phyloP scores from a whole-genome alignment of 805 yeast species.

The Saccharomycopsis javanensis region DNA sequence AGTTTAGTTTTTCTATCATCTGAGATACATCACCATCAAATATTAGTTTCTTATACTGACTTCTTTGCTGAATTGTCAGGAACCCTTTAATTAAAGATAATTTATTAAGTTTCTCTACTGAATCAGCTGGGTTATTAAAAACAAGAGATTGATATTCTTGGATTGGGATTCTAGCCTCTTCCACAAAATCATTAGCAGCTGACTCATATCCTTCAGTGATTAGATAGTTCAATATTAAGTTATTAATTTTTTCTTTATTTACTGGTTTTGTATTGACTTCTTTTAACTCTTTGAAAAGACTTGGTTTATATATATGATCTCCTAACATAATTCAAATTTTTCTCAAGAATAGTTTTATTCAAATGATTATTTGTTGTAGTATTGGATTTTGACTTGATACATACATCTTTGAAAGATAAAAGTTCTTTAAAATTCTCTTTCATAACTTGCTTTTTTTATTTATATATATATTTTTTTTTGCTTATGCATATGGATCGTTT shows the following conservation, averaged over 20 bases:
- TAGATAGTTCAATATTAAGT: conserved; percentile 59
- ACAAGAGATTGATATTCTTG: background rate
- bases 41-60: conserved; percentile 42
- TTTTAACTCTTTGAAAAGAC: background rate
- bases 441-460: too few relatives aligned
- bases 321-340: background rate
- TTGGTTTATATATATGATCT: background rate
- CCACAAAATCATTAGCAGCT: conserved; percentile 53
- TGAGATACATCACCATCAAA: conserved; percentile 50
- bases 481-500: too few relatives aligned
- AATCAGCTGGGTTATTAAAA: background rate
- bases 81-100: conserved; percentile 29
- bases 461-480: too few relatives aligned
- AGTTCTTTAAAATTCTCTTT: too few relatives aligned
- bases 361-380: too few relatives aligned
- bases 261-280: conserved; percentile 2
- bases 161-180: conserved; percentile 35
- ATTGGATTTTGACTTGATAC: too few relatives aligned
- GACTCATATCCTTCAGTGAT: conserved; percentile 69
- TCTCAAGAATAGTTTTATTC: too few relatives aligned
- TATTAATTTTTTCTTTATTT: conserved; percentile 30
- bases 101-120: background rate
- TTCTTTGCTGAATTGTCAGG: conserved; percentile 43
- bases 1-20: conserved; percentile 49
- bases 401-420: too few relatives aligned